phyloP scores from a whole-genome alignment of 768 basidiomycete genomes.

The Suillus paluster region DNA sequence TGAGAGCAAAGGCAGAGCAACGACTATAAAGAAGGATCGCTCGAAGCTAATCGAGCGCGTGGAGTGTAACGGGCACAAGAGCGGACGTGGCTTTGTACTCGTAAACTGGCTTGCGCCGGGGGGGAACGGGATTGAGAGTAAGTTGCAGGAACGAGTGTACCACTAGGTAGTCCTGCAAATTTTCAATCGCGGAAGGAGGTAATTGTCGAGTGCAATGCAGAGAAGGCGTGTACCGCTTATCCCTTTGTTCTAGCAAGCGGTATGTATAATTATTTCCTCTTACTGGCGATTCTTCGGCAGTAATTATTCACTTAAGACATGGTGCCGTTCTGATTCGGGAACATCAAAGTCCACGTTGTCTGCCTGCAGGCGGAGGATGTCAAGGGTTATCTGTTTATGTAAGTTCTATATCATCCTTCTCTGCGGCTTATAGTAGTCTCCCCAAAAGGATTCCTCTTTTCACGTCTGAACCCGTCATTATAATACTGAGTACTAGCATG shows the following conservation, averaged over 20 bases:
- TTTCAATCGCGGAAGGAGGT: constrained; percentile 52
- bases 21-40: constrained; percentile 43
- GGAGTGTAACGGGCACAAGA: constrained; percentile 29
- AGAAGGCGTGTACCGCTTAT: constrained; percentile 59
- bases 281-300: constrained; percentile 29
- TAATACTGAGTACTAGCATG: too few relatives aligned
- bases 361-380: constrained; percentile 74
- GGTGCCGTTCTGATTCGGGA: constrained; percentile 56
- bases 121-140: constrained; percentile 19
- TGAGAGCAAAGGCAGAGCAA: constrained; percentile 30
- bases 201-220: constrained; percentile 45
- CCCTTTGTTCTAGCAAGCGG: constrained; percentile 44
- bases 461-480: neutral
- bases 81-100: constrained; percentile 32
- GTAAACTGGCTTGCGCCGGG: constrained; percentile 29
- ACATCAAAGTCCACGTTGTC: constrained; percentile 63
- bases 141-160: constrained; percentile 12
- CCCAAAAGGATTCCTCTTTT: constrained; percentile 9
- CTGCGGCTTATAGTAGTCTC: constrained; percentile 15
- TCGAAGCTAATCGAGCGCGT: constrained; percentile 61
- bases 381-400: constrained; percentile 46
- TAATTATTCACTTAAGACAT: constrained; percentile 43
- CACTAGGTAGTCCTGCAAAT: constrained; percentile 43
- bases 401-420: constrained; percentile 32
- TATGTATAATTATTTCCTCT: constrained; percentile 31